phyloP scores from a whole-genome alignment of 306 rosid species.

The Luffa aegyptiaca region DNA sequence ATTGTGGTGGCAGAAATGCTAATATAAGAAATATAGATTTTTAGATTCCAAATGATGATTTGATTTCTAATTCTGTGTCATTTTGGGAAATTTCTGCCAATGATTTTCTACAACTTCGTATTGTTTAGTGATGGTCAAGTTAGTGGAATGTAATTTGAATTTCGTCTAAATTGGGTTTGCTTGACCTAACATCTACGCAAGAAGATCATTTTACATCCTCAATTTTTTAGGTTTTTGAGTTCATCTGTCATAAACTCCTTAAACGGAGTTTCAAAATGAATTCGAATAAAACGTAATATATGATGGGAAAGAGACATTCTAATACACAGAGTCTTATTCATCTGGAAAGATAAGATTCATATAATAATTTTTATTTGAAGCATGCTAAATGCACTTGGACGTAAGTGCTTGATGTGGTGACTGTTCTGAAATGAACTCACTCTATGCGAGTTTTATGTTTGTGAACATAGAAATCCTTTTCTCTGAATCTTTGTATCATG shows the following conservation, averaged over 20 bases:
- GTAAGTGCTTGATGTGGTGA: background rate
- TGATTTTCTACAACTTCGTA: background rate
- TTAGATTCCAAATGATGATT: background rate
- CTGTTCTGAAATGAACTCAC: background rate
- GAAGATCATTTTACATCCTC: background rate
- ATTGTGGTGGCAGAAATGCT: background rate
- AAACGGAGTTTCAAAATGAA: background rate
- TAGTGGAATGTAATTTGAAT: background rate
- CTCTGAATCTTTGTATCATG: background rate
- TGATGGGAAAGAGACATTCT: background rate
- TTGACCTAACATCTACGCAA: background rate
- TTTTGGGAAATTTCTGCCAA: background rate
- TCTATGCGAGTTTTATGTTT: background rate
- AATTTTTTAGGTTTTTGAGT: conserved; percentile 1
- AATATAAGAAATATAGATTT: background rate
- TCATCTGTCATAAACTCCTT: background rate
- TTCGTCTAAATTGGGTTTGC: background rate
- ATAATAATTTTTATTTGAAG: background rate
- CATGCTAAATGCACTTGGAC: background rate
- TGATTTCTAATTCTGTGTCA: background rate
- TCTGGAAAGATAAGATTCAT: background rate
- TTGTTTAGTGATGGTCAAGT: background rate
- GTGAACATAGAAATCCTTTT: background rate
- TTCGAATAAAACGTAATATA: background rate
- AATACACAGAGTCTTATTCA: background rate